Evolutionary conservation across 768 basidiomycete species (phyloP).

Genomic region (Mycena galopus): DNA sequence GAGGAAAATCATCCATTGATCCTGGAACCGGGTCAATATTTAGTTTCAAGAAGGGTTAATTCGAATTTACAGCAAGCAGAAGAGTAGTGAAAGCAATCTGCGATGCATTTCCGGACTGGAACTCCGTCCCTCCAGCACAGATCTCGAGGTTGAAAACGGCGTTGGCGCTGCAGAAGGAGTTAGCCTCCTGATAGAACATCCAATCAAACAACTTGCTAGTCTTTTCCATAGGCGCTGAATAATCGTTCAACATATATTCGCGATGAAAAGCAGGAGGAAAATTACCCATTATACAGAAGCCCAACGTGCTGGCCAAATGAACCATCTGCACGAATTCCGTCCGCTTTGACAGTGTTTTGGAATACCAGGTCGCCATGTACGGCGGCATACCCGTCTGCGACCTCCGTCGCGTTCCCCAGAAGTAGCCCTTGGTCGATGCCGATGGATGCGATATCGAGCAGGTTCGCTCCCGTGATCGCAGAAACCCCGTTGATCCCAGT

Average conservation of each 20-base stretch:
- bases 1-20: slow-evolving; percentile 66
- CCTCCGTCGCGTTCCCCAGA: slow-evolving; percentile 43
- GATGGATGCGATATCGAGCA: slow-evolving; percentile 62
- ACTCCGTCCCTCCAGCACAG: slow-evolving; percentile 59
- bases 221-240: slow-evolving; percentile 34
- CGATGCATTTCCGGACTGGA: slow-evolving; percentile 46
- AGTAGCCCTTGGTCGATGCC: slow-evolving; percentile 55
- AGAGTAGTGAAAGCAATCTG: slow-evolving; percentile 55
- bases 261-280: slow-evolving; percentile 43
- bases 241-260: background rate
- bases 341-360: slow-evolving; percentile 50
- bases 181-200: background rate
- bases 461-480: slow-evolving; percentile 66
- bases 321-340: slow-evolving; percentile 57
- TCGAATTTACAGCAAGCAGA: slow-evolving; percentile 46
- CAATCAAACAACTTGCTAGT: slow-evolving; percentile 22
- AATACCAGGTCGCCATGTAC: slow-evolving; percentile 58
- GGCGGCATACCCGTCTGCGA: slow-evolving; percentile 49
- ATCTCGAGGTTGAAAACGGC: slow-evolving; percentile 64
- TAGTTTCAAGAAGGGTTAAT: background rate
- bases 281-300: slow-evolving; percentile 62
- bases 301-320: slow-evolving; percentile 54
- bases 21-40: slow-evolving; percentile 32
- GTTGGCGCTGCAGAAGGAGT: slow-evolving; percentile 48
- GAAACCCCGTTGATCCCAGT: slow-evolving; percentile 54